Evolutionary conservation across 192 early-diverging fungal genomes (phyloP).

Genomic region (Coemansia sp.): DNA sequence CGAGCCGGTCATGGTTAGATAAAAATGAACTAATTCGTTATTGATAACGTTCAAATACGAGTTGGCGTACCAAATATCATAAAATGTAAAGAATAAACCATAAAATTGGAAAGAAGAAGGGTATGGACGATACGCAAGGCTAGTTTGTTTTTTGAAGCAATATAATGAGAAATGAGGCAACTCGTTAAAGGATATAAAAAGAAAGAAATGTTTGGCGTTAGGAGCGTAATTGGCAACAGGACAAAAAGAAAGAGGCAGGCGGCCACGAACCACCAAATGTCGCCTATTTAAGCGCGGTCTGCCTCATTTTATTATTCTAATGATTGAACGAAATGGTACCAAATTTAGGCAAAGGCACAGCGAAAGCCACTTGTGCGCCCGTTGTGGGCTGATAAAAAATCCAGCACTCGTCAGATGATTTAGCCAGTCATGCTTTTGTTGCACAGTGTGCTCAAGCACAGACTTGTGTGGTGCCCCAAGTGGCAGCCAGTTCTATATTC

Average conservation of each 20-base stretch:
- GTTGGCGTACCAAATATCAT: constrained; percentile 1
- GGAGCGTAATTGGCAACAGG: neutral
- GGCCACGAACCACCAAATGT: neutral
- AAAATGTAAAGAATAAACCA: neutral
- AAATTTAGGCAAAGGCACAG: neutral
- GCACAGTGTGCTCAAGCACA: no score
- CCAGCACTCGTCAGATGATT: neutral
- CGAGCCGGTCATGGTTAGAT: neutral
- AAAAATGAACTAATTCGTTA: no score
- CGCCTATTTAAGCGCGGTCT: neutral
- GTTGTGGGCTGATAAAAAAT: neutral
- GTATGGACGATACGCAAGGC: neutral
- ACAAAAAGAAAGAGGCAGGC: neutral
- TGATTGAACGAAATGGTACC: neutral
- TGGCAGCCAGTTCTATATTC: no score
- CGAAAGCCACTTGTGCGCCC: neutral
- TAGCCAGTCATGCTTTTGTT: no score
- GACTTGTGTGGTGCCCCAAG: no score
- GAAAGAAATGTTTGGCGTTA: neutral
- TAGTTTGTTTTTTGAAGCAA: neutral
- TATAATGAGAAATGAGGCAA: neutral
- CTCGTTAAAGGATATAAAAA: constrained; percentile 1
- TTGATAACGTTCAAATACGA: no score
- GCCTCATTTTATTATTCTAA: neutral
- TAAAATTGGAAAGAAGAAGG: constrained; percentile 1